Evolutionary conservation across 2,329 filamentous ascomycete species (phyloP), one percentile per base, ranked within the genome.

Genomic region (Diplodia corticola): DNA sequence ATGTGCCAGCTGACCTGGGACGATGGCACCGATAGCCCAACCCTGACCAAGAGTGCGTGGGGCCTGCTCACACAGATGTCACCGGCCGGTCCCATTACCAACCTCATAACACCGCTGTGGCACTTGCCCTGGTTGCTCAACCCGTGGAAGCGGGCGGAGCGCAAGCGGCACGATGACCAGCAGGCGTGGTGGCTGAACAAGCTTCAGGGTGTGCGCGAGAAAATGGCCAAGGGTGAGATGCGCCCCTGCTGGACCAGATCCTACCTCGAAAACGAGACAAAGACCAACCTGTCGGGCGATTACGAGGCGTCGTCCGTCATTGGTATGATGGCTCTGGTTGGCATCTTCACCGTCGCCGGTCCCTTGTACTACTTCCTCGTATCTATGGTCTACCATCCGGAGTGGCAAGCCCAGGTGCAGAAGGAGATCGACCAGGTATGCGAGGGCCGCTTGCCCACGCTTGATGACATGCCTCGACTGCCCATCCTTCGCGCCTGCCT

Each of bases 41-140:
- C 82, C 68, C 81, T 81, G 67, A 84, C 80, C 10, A 80, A 80
- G 55, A 83, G 80, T 67, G 84, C 84, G 1, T 85, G 83, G 84
- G 84, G 83, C n/a, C 76, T 86, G 1, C 75, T 86, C 17, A 85
- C 80, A 4, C 84, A 86, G 64, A 86, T 86, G 83, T 86, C 84
- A 1, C 84, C 84, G 0, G 84, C 84, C 28, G 84, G 84, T 0
- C 84, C 84, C 1, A 83, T 86, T 68, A 86, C 84, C n/a, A 86
- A 86, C 67, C 80, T 85, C 4, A 63, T 86, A 48, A 85, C 83
- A 3, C 83, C 83, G 4, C 77, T 86, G 0, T 85, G 83, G 83
- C 79, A 85, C 67, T 71, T 86, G 1, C 83, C 84, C 1, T 74
- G 77, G 66, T 69, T 73, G 15, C 76, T 85, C 53, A 85, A 85